Conservation (phyloP, 768 basidiomycete species). For the Kwoniella dejecticola region DNA sequence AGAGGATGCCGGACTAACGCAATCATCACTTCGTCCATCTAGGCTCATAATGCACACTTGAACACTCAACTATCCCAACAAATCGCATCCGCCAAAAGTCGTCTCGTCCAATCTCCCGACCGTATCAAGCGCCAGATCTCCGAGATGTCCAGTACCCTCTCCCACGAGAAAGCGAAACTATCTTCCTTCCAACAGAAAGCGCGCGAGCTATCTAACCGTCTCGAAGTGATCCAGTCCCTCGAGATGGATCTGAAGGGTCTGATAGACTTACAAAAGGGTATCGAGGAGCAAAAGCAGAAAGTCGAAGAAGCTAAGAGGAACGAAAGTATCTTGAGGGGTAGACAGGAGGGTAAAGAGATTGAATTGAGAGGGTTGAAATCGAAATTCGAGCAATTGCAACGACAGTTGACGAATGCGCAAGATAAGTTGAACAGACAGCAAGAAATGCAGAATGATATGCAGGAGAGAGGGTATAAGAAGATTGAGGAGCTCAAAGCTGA, state of each 20-base stretch:
- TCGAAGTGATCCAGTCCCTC: slow-evolving; percentile 69
- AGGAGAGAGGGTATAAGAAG: slow-evolving; percentile 68
- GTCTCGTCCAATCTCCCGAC: slow-evolving; percentile 90
- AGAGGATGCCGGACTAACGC: no score
- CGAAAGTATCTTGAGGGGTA: slow-evolving; percentile 68
- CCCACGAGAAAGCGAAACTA: slow-evolving; percentile 71
- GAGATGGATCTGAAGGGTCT: slow-evolving; percentile 61
- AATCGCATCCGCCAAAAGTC: slow-evolving; percentile 66
- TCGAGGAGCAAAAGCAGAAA: slow-evolving; percentile 27
- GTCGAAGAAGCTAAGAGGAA: slow-evolving; percentile 62
- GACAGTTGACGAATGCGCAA: slow-evolving; percentile 76
- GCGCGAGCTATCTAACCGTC: slow-evolving; percentile 74
- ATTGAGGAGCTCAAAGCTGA: slow-evolving; percentile 75
- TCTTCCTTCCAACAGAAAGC: slow-evolving; percentile 70
- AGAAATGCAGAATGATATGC: slow-evolving; percentile 77
- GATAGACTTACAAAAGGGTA: slow-evolving; percentile 46
- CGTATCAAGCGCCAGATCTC: slow-evolving; percentile 79
- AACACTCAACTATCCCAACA: slow-evolving; percentile 64
- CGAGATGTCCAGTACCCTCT: slow-evolving; percentile 68
- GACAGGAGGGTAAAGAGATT: slow-evolving; percentile 70
- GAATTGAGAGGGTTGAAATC: slow-evolving; percentile 70
- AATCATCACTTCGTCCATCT: neutral
- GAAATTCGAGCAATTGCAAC: slow-evolving; percentile 76
- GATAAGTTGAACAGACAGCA: slow-evolving; percentile 80
- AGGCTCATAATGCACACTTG: slow-evolving; percentile 67